phyloP scores from a whole-genome alignment of 2,329 filamentous ascomycete genomes.

The Chalaropsis thielavioides region DNA sequence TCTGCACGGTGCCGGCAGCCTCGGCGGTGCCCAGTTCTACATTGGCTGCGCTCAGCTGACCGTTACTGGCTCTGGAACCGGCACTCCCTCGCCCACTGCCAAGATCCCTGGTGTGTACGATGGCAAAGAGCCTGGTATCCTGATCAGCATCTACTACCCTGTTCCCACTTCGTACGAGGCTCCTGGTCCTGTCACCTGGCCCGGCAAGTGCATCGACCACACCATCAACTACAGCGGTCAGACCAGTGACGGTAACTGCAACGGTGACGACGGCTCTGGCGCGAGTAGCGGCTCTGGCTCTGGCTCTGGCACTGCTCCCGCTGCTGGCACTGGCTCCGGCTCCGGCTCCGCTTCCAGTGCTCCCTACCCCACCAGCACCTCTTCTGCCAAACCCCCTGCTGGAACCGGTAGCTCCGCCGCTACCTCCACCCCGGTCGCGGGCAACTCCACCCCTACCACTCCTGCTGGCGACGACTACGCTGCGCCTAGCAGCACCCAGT shows the following conservation, averaged over 20 bases:
- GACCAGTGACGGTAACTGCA: conserved; percentile 27
- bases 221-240: conserved; percentile 26
- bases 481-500: neutral
- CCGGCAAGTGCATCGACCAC: conserved; percentile 26
- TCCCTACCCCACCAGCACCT: conserved; percentile 6
- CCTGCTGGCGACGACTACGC: neutral
- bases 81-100: conserved; percentile 25
- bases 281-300: conserved; percentile 12
- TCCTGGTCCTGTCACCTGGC: conserved; percentile 22
- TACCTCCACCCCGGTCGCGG: neutral
- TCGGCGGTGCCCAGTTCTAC: conserved; percentile 34
- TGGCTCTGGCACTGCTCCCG: neutral
- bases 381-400: conserved; percentile 10
- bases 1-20: conserved; percentile 29
- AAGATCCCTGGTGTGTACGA: conserved; percentile 29
- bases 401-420: neutral
- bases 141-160: conserved; percentile 31
- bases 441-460: conserved; percentile 8
- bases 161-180: conserved; percentile 26
- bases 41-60: conserved; percentile 28
- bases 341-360: neutral
- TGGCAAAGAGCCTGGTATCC: conserved; percentile 27
- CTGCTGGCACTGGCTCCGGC: neutral
- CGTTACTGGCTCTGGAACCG: conserved; percentile 29
- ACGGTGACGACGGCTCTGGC: conserved; percentile 18